These are phyloP conservation scores for Pulicaria dysenterica DNA, from an alignment of 129 eudicot species.

Conservation along the genomic window DNA sequence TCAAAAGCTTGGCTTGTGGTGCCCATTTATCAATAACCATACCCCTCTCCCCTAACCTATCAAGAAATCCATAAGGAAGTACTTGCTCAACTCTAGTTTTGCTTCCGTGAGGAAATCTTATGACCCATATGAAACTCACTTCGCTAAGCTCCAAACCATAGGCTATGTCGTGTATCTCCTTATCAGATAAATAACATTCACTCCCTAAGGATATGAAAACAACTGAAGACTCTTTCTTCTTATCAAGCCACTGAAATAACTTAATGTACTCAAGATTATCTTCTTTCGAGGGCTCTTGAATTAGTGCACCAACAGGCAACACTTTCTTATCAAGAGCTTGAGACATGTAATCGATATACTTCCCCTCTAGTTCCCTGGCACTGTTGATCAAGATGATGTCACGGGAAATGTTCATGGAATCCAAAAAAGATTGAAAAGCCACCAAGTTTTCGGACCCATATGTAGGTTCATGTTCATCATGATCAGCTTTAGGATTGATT, in stretches of 20 bases:
- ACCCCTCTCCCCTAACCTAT: slow-evolving; percentile 37
- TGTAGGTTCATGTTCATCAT: slow-evolving; percentile 1
- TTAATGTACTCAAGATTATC: not conserved
- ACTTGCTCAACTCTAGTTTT: slow-evolving; percentile 14
- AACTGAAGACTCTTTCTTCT: slow-evolving; percentile 28
- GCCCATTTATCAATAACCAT: slow-evolving; percentile 42
- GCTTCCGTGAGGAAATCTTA: slow-evolving; percentile 31
- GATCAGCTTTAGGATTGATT: not conserved
- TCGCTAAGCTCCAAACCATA: slow-evolving; percentile 37
- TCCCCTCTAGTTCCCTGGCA: slow-evolving; percentile 40
- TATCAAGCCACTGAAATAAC: slow-evolving; percentile 38
- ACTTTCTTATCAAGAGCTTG: slow-evolving; percentile 4
- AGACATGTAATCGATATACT: slow-evolving; percentile 35
- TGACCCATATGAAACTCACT: slow-evolving; percentile 45
- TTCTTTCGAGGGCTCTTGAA: slow-evolving; percentile 8
- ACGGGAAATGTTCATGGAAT: not conserved
- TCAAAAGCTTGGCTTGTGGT: slow-evolving; percentile 36
- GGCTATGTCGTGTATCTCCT: slow-evolving; percentile 40
- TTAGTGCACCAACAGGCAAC: slow-evolving; percentile 42
- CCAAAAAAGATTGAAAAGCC: not conserved
- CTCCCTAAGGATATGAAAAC: slow-evolving; percentile 51
- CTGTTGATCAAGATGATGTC: slow-evolving; percentile 25
- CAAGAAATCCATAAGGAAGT: slow-evolving; percentile 34
- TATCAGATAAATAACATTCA: slow-evolving; percentile 35
- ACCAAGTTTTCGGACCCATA: no score